Evolutionary conservation across 2,329 filamentous ascomycete species (phyloP).

Genomic region (Canariomyces notabilis): DNA sequence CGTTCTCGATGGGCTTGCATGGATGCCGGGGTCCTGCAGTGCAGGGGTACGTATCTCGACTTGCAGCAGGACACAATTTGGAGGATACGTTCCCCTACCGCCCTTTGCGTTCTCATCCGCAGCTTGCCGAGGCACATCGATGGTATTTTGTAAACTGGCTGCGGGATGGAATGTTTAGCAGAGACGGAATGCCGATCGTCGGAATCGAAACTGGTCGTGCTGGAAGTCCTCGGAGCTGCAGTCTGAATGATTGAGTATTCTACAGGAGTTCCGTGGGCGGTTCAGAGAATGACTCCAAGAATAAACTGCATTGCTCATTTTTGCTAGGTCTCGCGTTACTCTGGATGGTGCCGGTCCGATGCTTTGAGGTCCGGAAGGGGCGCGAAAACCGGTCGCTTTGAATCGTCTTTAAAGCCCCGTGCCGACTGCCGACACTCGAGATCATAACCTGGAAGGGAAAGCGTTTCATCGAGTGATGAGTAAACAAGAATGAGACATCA

Average conservation of each 20-base stretch:
- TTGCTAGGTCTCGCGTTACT: too few relatives aligned
- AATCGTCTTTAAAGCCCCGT: not conserved
- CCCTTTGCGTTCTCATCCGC: conserved; percentile 17
- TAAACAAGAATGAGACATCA: conserved; percentile 2
- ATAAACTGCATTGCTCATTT: too few relatives aligned
- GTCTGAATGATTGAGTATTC: too few relatives aligned
- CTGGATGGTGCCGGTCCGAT: too few relatives aligned
- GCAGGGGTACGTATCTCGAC: conserved; percentile 7
- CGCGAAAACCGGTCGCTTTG: too few relatives aligned
- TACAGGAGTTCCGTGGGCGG: too few relatives aligned
- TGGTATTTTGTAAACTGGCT: not conserved
- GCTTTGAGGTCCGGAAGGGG: too few relatives aligned
- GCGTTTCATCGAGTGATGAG: not conserved
- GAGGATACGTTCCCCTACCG: conserved; percentile 14
- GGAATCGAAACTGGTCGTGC: conserved; percentile 4
- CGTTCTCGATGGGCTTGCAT: too few relatives aligned
- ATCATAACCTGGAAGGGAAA: conserved; percentile 2
- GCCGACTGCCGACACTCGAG: conserved; percentile 10
- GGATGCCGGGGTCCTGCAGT: too few relatives aligned
- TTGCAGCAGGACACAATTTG: conserved; percentile 8
- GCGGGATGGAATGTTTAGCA: not conserved
- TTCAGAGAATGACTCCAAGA: too few relatives aligned
- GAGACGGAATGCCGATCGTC: conserved; percentile 13
- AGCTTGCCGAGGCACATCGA: conserved; percentile 10
- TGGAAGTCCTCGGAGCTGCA: conserved; percentile 18